Conservation (phyloP, 768 basidiomycete species). For the Tylopilus plumbeoviolaceoides region DNA sequence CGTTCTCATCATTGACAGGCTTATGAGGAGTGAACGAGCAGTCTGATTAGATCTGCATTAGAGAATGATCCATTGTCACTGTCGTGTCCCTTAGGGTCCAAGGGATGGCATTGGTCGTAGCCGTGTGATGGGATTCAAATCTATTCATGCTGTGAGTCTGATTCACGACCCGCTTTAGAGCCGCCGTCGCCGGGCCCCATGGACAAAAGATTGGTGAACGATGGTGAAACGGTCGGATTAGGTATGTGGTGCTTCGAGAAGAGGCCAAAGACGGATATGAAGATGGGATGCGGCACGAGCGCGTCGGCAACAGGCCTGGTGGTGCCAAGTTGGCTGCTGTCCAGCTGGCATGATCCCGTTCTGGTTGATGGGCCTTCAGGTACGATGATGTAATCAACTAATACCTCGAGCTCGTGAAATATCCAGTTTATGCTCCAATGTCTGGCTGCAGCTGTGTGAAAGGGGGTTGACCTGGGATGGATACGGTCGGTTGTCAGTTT, state of each 20-base stretch:
- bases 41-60: conserved; percentile 2
- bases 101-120: neutral
- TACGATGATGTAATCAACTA: conserved; percentile 27
- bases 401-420: conserved; percentile 10
- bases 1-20: neutral
- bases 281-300: neutral
- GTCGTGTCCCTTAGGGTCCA: neutral
- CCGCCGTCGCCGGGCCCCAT: conserved; percentile 10
- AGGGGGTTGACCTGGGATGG: neutral
- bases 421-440: no score
- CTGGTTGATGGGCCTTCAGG: conserved; percentile 12
- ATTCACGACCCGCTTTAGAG: conserved; percentile 10
- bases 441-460: neutral
- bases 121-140: neutral
- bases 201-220: neutral
- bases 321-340: neutral
- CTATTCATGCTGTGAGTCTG: conserved; percentile 4
- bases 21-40: neutral
- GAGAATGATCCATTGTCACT: neutral
- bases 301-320: neutral
- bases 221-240: neutral
- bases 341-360: neutral
- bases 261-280: conserved; percentile 15
- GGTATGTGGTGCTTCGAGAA: conserved; percentile 5
- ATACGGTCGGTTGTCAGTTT: neutral